phyloP scores from a whole-genome alignment of 768 basidiomycete species.

The Boletellus emodensis region DNA sequence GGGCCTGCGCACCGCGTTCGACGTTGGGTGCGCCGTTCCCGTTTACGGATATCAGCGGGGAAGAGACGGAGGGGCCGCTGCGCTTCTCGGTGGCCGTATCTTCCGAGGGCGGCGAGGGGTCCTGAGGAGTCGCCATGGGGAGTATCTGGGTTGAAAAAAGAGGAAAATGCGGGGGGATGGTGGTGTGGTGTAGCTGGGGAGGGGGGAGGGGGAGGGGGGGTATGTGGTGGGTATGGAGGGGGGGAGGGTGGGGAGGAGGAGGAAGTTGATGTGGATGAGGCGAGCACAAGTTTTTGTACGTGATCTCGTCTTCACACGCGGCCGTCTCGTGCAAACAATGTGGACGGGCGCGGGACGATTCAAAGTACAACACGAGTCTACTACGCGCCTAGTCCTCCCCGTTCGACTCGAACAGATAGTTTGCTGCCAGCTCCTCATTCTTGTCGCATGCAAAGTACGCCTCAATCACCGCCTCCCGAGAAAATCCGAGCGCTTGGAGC shows the following conservation, averaged over 20 bases:
- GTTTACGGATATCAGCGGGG: conserved; percentile 22
- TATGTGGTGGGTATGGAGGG: conserved; percentile 29
- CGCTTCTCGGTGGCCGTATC: conserved; percentile 21
- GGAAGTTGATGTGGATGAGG: conserved; percentile 16
- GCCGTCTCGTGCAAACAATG: conserved; percentile 27
- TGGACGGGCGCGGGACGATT: conserved; percentile 2
- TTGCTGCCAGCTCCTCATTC: conserved; percentile 95
- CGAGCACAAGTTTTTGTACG: conserved; percentile 27
- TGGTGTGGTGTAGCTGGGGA: not conserved
- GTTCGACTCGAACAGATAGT: conserved; percentile 73
- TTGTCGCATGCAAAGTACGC: conserved; percentile 95
- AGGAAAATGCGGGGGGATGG: not conserved
- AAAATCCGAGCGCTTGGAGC: conserved; percentile 87
- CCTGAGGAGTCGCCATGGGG: conserved; percentile 25
- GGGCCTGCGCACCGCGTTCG: conserved; percentile 24
- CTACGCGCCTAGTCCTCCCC: conserved; percentile 35
- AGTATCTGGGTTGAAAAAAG: not conserved
- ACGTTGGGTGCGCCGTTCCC: conserved; percentile 22
- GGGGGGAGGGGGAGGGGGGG: conserved; percentile 6
- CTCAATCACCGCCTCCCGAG: conserved; percentile 74
- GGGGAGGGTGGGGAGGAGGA: conserved; percentile 13
- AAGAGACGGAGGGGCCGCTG: conserved; percentile 12
- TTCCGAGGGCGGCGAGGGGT: conserved; percentile 14
- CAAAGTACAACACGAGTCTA: not conserved
- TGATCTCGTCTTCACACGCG: conserved; percentile 29